Evolutionary conservation across 139 green algal species (phyloP), one percentile per base, ranked within the genome.

Genomic region (Ettlia oleoabundans): DNA sequence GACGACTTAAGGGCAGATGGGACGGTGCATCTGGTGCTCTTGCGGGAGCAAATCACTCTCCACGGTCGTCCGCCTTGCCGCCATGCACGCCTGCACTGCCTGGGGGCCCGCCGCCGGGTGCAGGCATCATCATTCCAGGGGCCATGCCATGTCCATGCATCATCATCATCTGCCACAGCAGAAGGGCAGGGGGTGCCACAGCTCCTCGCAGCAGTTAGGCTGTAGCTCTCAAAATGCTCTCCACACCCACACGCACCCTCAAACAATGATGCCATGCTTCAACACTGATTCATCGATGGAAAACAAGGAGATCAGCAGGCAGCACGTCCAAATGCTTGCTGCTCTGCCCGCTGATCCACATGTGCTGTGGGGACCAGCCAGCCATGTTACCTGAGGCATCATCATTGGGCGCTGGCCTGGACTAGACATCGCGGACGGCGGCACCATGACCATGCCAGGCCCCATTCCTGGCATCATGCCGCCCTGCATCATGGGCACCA

Each of bases 401-500:
- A 67, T 52, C 51, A 58, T 52, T 2, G 38, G 55, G 22, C 55
- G 53, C 4, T 28, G 19, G 33, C 73, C 52, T 1, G 52, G 35
- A 10, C 72, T 32, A 51, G 21, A n/a, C 58, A 66, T 66, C 10
- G 58, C n/a, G n/a, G n/a, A n/a, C n/a, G n/a, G 63, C 28, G 30
- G 63, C 63, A 69, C 18, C 63, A 69, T 69, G 38, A 53, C 42
- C 40, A 75, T 55, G 24, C 67, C 40, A 58, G 47, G 47, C 65
- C 32, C n/a, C n/a, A n/a, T n/a, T n/a, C n/a, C n/a, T n/a, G n/a
- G n/a, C 65, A 43, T 72, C 33, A 72, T 47, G 33, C 65, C 24
- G 8, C 37, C 37, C 18, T 33, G 70, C 68, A 40, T 41, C 58
- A 63, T 85, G 74, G 40, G 76, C 77, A 85, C 66, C 40, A 80